A percentile compares a stretch with the other conserved stretches of the same genome.
Evolutionary conservation across 495 filamentous ascomycete species (phyloP).

Genomic region (Parathielavia appendiculata): DNA sequence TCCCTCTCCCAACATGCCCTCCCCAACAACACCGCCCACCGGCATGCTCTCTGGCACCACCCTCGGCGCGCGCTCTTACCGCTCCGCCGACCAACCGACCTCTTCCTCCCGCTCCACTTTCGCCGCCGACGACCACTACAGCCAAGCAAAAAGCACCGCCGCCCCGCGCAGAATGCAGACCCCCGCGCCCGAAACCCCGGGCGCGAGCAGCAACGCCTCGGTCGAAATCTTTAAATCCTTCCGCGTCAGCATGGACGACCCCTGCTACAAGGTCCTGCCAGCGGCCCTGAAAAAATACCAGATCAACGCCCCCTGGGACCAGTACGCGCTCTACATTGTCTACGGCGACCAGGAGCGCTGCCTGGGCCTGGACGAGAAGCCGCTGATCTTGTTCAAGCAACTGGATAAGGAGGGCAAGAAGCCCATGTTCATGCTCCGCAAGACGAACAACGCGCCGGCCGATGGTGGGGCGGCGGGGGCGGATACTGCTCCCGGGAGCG

Average conservation of each 20-base stretch:
- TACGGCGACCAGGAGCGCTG: conserved; percentile 96
- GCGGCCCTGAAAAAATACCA: conserved; percentile 97
- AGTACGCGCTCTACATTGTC: conserved; percentile 96
- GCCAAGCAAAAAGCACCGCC: conserved; percentile 33
- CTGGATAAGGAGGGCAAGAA: conserved; percentile 93
- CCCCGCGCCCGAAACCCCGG: conserved; percentile 47
- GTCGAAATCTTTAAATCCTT: conserved; percentile 99
- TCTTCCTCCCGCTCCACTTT: conserved; percentile 46
- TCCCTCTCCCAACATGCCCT: conserved; percentile 68
- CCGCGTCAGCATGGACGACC: conserved; percentile 94
- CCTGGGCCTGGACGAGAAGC: conserved; percentile 83
- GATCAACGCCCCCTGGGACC: conserved; percentile 93
- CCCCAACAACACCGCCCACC: conserved; percentile 71
- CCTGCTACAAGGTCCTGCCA: conserved; percentile 93
- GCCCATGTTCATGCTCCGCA: conserved; percentile 97
- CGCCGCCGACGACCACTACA: conserved; percentile 47
- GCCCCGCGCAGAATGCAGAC: conserved; percentile 48
- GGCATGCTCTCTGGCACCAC: conserved; percentile 39
- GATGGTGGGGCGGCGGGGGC: conserved; percentile 16
- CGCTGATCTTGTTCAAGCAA: conserved; percentile 93
- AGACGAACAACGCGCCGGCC: conserved; percentile 48
- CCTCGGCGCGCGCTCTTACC: conserved; percentile 54
- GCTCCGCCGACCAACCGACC: conserved; percentile 40
- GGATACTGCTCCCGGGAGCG: conserved; percentile 42
- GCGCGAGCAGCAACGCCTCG: conserved; percentile 42